phyloP scores from a whole-genome alignment of 805 yeast genomes.

The Ogataea populi-albae region DNA sequence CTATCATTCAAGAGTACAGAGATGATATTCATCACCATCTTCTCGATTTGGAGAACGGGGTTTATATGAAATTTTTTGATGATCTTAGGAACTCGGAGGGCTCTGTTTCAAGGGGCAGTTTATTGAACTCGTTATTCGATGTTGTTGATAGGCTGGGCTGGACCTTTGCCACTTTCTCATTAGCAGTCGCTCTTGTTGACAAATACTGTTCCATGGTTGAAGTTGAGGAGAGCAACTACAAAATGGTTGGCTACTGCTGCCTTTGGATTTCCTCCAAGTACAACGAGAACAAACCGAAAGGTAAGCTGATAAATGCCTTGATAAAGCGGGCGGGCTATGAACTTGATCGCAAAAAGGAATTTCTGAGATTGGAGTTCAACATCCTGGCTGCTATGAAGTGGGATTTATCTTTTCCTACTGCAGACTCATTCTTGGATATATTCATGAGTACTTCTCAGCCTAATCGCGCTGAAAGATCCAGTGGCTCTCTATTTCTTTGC shows the following conservation, averaged over 20 bases:
- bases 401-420: constrained; percentile 60
- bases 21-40: constrained; percentile 27
- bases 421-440: constrained; percentile 62
- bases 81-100: no score
- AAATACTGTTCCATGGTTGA: constrained; percentile 35
- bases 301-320: constrained; percentile 34
- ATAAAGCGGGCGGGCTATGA: constrained; percentile 31
- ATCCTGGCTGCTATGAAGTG: constrained; percentile 61
- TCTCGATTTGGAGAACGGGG: constrained; percentile 18
- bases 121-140: constrained; percentile 33
- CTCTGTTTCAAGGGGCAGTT: no score
- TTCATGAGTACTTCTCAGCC: constrained; percentile 36
- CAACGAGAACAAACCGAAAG: constrained; percentile 53
- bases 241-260: constrained; percentile 42
- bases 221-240: constrained; percentile 35
- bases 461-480: constrained; percentile 46
- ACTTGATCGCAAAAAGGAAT: constrained; percentile 21
- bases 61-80: not conserved
- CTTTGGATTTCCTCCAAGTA: constrained; percentile 45
- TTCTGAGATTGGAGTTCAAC: constrained; percentile 68
- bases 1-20: constrained; percentile 28
- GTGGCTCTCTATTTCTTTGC: constrained; percentile 59
- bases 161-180: constrained; percentile 35
- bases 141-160: constrained; percentile 29
- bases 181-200: constrained; percentile 38